Conservation (phyloP, 345 rosid genomes). For the Chamaenerion angustifolium region DNA sequence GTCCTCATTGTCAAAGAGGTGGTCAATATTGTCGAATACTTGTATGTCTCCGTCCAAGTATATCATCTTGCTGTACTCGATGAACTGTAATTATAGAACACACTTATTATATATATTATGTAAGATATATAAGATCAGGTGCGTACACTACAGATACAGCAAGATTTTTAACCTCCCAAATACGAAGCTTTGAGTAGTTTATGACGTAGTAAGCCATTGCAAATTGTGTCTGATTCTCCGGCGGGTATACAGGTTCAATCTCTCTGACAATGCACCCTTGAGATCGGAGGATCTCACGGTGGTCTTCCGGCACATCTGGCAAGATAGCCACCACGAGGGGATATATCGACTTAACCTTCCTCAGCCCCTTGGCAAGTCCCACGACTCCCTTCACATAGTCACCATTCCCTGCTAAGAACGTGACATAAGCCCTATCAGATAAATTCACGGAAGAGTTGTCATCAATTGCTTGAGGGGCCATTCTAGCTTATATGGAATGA, state of each 20-base stretch:
- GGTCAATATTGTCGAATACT: constrained; percentile 62
- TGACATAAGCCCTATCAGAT: constrained; percentile 14
- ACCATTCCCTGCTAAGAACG: constrained; percentile 23
- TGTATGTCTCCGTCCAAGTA: constrained; percentile 83
- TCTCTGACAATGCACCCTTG: constrained; percentile 28
- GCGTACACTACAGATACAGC: too few species aligned
- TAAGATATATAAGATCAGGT: too few species aligned
- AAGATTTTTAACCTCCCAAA: constrained; percentile 23
- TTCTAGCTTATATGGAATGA: too few species aligned
- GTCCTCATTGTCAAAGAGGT: constrained; percentile 50
- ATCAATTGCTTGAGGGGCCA: too few species aligned
- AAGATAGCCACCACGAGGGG: constrained; percentile 27
- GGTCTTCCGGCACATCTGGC: constrained; percentile 32
- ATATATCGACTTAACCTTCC: constrained; percentile 22
- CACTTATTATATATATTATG: too few species aligned
- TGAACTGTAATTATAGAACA: constrained; percentile 26
- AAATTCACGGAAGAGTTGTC: too few species aligned
- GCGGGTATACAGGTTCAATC: constrained; percentile 26
- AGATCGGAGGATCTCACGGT: constrained; percentile 16
- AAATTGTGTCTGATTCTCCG: constrained; percentile 24
- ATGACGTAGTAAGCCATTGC: constrained; percentile 31
- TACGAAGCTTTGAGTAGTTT: constrained; percentile 35
- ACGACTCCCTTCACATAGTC: constrained; percentile 33
- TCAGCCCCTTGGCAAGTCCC: constrained; percentile 34
- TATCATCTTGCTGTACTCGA: constrained; percentile 69